phyloP scores from a whole-genome alignment of 2,329 filamentous ascomycete genomes.

The Penicillium occitanis region DNA sequence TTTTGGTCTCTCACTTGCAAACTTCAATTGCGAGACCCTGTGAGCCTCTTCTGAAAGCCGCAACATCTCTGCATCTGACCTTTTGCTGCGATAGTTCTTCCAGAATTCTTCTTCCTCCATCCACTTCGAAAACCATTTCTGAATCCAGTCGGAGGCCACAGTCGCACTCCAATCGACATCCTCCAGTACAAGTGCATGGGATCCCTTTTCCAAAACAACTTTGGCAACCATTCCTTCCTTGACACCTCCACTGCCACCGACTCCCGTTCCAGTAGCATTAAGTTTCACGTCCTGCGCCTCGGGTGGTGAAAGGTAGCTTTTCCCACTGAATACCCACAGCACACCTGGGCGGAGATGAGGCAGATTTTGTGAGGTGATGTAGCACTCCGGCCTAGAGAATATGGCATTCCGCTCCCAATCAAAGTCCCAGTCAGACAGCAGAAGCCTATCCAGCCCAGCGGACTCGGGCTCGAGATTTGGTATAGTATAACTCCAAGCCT shows the following conservation, averaged over 20 bases:
- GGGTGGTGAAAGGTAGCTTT: slow-evolving; percentile 24
- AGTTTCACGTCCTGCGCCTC: slow-evolving; percentile 25
- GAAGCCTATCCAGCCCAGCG: background rate
- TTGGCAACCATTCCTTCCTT: slow-evolving; percentile 7
- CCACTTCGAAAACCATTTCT: slow-evolving; percentile 23
- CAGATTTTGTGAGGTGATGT: slow-evolving; percentile 23
- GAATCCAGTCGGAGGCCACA: slow-evolving; percentile 24
- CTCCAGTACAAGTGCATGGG: slow-evolving; percentile 24
- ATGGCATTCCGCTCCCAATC: slow-evolving; percentile 19
- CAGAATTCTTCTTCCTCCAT: slow-evolving; percentile 24
- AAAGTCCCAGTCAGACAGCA: slow-evolving; percentile 18
- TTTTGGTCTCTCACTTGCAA: background rate
- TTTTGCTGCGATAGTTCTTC: slow-evolving; percentile 23
- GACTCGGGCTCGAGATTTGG: slow-evolving; percentile 7
- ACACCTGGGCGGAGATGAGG: slow-evolving; percentile 29
- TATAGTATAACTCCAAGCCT: slow-evolving; percentile 6
- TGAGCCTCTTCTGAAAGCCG: slow-evolving; percentile 21
- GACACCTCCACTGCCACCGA: slow-evolving; percentile 29
- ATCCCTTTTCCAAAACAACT: slow-evolving; percentile 16
- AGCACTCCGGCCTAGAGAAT: slow-evolving; percentile 25
- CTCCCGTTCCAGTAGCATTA: slow-evolving; percentile 24
- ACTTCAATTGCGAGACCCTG: slow-evolving; percentile 12
- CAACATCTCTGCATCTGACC: slow-evolving; percentile 25
- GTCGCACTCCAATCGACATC: slow-evolving; percentile 25
- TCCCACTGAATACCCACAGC: slow-evolving; percentile 26